These are phyloP conservation scores for Pyricularia grisea DNA, from an alignment of 2,329 filamentous ascomycete genomes.

Conservation along the genomic window DNA sequence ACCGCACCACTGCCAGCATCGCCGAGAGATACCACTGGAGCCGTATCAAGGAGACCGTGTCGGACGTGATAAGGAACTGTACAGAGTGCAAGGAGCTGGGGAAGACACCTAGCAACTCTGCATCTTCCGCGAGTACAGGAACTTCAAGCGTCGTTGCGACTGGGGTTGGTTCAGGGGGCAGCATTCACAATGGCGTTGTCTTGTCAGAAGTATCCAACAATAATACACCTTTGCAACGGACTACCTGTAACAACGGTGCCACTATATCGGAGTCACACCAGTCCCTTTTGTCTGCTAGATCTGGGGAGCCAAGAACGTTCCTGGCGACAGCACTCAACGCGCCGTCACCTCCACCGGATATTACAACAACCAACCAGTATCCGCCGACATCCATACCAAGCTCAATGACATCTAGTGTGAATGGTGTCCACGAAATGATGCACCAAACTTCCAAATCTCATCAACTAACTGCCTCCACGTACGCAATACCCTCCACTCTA, in stretches of 20 bases:
- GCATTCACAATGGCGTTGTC: not conserved
- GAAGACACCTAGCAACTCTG: constrained; percentile 33
- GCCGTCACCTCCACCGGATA: not conserved
- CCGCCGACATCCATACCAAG: not conserved
- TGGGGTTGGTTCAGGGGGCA: not conserved
- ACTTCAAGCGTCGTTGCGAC: constrained; percentile 1
- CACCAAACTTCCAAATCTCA: not conserved
- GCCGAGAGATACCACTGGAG: constrained; percentile 96
- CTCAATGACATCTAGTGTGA: not conserved
- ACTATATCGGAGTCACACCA: constrained; percentile 4
- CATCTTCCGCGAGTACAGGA: constrained; percentile 7
- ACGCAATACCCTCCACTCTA: constrained; percentile 6
- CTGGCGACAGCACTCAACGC: constrained; percentile 2
- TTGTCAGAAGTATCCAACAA: constrained; percentile 1
- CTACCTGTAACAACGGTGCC: not conserved
- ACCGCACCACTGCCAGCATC: constrained; percentile 93
- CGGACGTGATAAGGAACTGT: constrained; percentile 88
- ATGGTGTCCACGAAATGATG: not conserved
- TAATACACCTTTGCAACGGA: constrained; percentile 1
- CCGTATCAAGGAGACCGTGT: constrained; percentile 94
- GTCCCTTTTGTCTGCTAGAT: not conserved
- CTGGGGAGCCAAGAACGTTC: constrained; percentile 1
- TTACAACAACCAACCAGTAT: not conserved
- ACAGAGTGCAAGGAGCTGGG: constrained; percentile 75
- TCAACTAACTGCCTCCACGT: constrained; percentile 1